These are phyloP conservation scores for Mucor plumbeus DNA, from an alignment of 371 early-diverging fungal species.

Conservation along the genomic window DNA sequence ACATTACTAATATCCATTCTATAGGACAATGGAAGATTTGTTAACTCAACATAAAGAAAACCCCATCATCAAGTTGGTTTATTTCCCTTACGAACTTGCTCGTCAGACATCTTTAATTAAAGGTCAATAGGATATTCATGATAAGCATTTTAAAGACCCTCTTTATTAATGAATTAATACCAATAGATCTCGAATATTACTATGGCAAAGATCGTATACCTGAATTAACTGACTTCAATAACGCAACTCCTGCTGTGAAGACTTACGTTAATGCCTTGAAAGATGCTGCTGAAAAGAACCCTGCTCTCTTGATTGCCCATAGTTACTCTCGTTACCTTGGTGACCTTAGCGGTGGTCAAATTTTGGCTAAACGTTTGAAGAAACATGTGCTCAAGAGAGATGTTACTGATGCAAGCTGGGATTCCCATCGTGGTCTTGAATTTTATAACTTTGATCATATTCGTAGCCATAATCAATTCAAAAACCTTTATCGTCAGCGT, in stretches of 20 bases:
- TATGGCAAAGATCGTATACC: constrained; percentile 56
- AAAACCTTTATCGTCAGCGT: constrained; percentile 55
- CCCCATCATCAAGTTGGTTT: constrained; percentile 49
- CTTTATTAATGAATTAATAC: not conserved
- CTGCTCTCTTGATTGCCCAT: constrained; percentile 61
- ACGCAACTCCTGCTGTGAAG: constrained; percentile 57
- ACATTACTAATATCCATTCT: not conserved
- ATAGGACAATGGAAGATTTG: constrained; percentile 50
- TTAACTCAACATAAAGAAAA: constrained; percentile 53
- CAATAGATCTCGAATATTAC: constrained; percentile 56
- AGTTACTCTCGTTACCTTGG: constrained; percentile 67
- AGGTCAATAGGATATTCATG: constrained; percentile 26
- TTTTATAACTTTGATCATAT: constrained; percentile 59
- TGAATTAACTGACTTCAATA: constrained; percentile 37
- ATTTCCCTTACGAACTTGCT: constrained; percentile 59
- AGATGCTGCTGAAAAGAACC: constrained; percentile 48
- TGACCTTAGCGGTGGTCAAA: constrained; percentile 68
- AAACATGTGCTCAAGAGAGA: constrained; percentile 50
- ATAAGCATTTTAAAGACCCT: not conserved
- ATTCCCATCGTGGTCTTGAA: constrained; percentile 49
- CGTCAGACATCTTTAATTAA: constrained; percentile 47
- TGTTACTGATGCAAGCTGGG: constrained; percentile 44
- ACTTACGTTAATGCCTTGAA: constrained; percentile 52
- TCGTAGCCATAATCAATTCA: constrained; percentile 58
- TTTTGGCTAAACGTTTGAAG: constrained; percentile 58